Base-by-base conservation (phyloP, 495 filamentous ascomycete genomes). In the Aeminium ludgeri region DNA sequence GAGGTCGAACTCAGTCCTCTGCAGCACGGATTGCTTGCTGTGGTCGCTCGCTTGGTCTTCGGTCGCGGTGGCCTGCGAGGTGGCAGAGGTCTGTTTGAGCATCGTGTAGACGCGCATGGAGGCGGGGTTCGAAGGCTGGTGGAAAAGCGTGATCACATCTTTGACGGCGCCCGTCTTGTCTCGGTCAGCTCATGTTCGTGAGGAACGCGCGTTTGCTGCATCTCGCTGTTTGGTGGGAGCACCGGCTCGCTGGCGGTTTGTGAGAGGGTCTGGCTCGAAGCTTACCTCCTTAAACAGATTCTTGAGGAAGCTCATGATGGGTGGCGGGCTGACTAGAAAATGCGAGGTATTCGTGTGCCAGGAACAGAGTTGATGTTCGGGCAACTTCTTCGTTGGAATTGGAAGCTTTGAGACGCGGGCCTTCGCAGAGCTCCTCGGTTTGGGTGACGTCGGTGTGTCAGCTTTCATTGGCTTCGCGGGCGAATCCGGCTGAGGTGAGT, bases 111-210 rank as follows among this genome's bases (percentile, higher is more conserved):
- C 72, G 32, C 74, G 72, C 11, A 66, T 66, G 2, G 83, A 92
- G 48, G 73, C 59, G 2, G 74, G 64, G 13, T 68, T 61, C 30
- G 61, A 63, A 18, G 87, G 72, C 49, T 77, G 74, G 71, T 95
- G 87, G 72, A 96, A 97, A 66, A 97, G 78, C 43, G 86, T 94
- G 53, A 97, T 77, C 46, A 92, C 75, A 67, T 96, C 84, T 38
- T 56, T 58, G 33, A 55, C 50, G 23, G 23, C 23, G 39, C 59
- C 59, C 19, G 44, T 40, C 59, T 62, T 30, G 10, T 3, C 30
- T 4, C 6, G 12, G 35, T 38, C 19, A 23, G 35, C 19, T 18
- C 6, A 18, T 10, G 18, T 19, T n/a, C 3, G 4, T 20, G 11
- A 5, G 15, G 18, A 38, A 13, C 12, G 13, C 12, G 23, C 23